Conservation (phyloP, 441 rosid species). For the Populus hybrid region DNA sequence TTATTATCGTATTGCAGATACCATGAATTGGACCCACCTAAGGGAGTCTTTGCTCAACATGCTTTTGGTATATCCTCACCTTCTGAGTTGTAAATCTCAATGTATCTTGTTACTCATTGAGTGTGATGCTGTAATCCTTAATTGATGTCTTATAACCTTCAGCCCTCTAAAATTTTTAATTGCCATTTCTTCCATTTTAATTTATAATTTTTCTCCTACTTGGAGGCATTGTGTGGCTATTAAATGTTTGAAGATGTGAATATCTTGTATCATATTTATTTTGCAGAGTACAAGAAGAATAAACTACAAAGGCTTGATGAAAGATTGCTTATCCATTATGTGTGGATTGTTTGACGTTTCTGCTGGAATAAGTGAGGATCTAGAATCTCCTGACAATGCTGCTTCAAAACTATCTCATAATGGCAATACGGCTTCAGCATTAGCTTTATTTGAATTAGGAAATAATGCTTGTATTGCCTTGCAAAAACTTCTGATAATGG, state of each 20-base stretch:
- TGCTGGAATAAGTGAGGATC: conserved; percentile 19
- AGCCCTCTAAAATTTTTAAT: conserved; percentile 29
- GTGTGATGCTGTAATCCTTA: conserved; percentile 6
- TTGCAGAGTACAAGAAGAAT: conserved; percentile 74
- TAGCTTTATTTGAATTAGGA: conserved; percentile 50
- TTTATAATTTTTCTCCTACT: conserved; percentile 15
- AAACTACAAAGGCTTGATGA: conserved; percentile 59
- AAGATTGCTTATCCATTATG: conserved; percentile 57
- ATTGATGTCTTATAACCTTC: conserved; percentile 7
- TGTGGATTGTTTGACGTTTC: conserved; percentile 42
- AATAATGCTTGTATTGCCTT: conserved; percentile 43
- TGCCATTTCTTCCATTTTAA: conserved; percentile 40
- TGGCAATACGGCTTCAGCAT: conserved; percentile 23
- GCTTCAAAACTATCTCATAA: conserved; percentile 26
- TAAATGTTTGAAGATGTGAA: neutral
- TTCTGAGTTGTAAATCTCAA: neutral
- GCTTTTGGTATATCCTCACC: conserved; percentile 89
- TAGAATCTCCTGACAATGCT: conserved; percentile 17
- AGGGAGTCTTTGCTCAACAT: conserved; percentile 68
- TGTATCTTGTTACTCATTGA: conserved; percentile 1
- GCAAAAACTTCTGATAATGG: conserved; percentile 65
- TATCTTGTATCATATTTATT: conserved; percentile 10
- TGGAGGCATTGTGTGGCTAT: conserved; percentile 21
- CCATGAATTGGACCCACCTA: conserved; percentile 62
- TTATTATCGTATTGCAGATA: conserved; percentile 48